Base-by-base conservation (phyloP, 2,329 filamentous ascomycete genomes). In the Colletotrichum salicis region DNA sequence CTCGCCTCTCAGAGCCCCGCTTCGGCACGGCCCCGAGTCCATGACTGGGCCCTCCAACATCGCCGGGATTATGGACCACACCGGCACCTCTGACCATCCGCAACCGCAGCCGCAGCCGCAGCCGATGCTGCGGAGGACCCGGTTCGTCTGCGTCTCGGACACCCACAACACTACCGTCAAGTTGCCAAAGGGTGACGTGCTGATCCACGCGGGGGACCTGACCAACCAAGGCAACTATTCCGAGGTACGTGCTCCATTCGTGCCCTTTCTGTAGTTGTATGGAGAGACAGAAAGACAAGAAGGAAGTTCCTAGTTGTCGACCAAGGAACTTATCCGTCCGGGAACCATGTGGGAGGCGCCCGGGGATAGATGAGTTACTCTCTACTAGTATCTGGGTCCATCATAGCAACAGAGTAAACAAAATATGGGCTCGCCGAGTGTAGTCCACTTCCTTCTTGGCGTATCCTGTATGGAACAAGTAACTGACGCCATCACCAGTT, bases 151-250 rank as follows among this genome's bases (percentile, higher is more conserved):
- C 81, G 87, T 95, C 67, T 93, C 93, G 4, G 93, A 95, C 81
- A 95, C 92, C 2, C 92, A 95, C 80, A 93, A 93, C 78, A 86
- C 84, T 75, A 85, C 86, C 2, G 84, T 88, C 75, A 91, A 89
- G 76, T 85, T 94, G 1, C 93, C 93, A 0, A 86, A 86, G 27
- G 93, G 93, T 52, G 92, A 95, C 78, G 88, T 95, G 10, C 84
- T 95, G 41, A 90, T 95, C 61, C 92, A 94, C 77, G 92, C 93
- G 1, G 93, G 93, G 7, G 93, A 95, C 78, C 80, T 95, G 75
- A 94, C 92, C 4, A 94, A 94, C 78, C 90, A 92, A 77, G 93
- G 93, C 19, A 91, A 84, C 74, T 84, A 84, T 74, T 83, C 83
- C 7, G 89, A 91, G 81, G 86, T 86, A 45, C 62, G 69, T 71